Evolutionary conservation across 768 basidiomycete species (phyloP).

Genomic region (Antrodiella citrinella): DNA sequence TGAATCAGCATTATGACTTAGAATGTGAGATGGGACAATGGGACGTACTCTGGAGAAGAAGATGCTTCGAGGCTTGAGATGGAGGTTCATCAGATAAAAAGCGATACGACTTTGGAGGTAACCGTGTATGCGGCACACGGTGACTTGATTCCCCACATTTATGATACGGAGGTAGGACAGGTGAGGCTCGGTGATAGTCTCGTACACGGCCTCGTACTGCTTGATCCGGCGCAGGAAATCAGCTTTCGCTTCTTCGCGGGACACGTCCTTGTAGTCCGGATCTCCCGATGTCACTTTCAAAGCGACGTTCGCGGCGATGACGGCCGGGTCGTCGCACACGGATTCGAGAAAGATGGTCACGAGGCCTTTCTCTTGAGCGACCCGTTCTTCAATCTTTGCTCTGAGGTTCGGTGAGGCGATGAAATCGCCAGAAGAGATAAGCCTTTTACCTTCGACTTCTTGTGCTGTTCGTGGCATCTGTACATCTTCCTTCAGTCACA

Average conservation of each 20-base stretch:
- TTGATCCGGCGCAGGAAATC: slow-evolving; percentile 91
- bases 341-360: slow-evolving; percentile 92
- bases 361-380: slow-evolving; percentile 81
- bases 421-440: not conserved
- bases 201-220: slow-evolving; percentile 92
- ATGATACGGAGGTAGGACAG: slow-evolving; percentile 87
- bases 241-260: slow-evolving; percentile 72
- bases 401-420: slow-evolving; percentile 31
- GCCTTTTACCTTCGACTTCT: slow-evolving; percentile 51
- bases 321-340: slow-evolving; percentile 84
- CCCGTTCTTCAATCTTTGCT: slow-evolving; percentile 75
- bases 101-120: slow-evolving; percentile 96
- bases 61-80: slow-evolving; percentile 93
- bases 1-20: not conserved
- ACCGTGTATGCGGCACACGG: slow-evolving; percentile 79
- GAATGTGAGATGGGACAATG: not conserved
- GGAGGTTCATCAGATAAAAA: slow-evolving; percentile 97
- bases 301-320: slow-evolving; percentile 93
- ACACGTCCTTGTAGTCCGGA: slow-evolving; percentile 92
- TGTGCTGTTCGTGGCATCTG: slow-evolving; percentile 97
- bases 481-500: not conserved
- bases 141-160: slow-evolving; percentile 89
- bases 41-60: slow-evolving; percentile 84
- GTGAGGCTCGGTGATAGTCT: slow-evolving; percentile 88
- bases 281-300: slow-evolving; percentile 95